These are phyloP conservation scores for Rhodotorula diobovata DNA, from an alignment of 768 basidiomycete genomes.

Conservation along the genomic window DNA sequence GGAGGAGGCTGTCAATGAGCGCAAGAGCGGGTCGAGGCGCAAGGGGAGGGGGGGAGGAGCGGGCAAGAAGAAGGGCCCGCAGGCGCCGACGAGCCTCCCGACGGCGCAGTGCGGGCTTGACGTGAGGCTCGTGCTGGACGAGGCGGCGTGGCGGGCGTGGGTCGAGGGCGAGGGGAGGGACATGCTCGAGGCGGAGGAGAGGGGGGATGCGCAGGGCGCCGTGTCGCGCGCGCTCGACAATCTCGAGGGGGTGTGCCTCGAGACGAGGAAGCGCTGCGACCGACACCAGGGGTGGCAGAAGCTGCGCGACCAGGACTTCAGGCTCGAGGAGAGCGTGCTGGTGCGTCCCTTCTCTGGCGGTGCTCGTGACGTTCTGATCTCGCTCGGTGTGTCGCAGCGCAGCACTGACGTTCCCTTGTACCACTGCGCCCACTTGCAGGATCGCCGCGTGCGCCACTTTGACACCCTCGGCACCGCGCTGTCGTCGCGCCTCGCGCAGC, in stretches of 20 bases:
- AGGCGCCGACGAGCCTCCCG: slow-evolving; percentile 51
- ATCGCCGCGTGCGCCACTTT: slow-evolving; percentile 19
- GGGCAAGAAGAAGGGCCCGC: slow-evolving; percentile 52
- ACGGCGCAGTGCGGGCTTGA: slow-evolving; percentile 73
- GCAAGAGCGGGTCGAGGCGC: slow-evolving; percentile 51
- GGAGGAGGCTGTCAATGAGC: background rate
- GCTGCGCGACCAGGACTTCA: slow-evolving; percentile 41
- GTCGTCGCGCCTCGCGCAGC: slow-evolving; percentile 3
- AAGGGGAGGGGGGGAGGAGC: slow-evolving; percentile 54
- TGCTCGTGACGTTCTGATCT: no score
- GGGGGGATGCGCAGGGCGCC: background rate
- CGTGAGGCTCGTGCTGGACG: slow-evolving; percentile 73
- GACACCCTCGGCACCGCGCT: background rate
- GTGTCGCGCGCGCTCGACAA: slow-evolving; percentile 8
- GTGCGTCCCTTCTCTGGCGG: no score
- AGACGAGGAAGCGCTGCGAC: slow-evolving; percentile 40
- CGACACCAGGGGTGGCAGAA: slow-evolving; percentile 44
- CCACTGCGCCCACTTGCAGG: background rate
- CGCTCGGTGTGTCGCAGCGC: no score
- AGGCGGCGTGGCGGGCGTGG: slow-evolving; percentile 70
- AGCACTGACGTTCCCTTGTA: no score
- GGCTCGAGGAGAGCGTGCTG: slow-evolving; percentile 33
- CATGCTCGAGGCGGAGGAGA: slow-evolving; percentile 2
- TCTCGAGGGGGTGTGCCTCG: slow-evolving; percentile 31
- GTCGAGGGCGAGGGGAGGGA: slow-evolving; percentile 14